Percentiles rank a stretch among this genome's conserved stretches.
Evolutionary conservation across 2,329 filamentous ascomycete species (phyloP).

Genomic region (Metarhizium anisopliae): DNA sequence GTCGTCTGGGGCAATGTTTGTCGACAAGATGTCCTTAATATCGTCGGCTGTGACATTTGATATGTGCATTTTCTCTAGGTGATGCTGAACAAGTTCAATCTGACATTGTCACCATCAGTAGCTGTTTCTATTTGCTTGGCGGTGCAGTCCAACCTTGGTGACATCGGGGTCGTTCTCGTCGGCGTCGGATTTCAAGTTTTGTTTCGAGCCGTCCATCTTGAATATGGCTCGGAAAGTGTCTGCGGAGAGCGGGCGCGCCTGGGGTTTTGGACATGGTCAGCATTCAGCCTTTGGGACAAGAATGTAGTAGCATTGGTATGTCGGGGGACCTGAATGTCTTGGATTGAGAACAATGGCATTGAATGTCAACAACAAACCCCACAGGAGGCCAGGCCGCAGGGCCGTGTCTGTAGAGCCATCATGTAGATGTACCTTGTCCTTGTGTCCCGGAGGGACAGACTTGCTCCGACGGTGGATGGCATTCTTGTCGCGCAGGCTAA

Average conservation of each 20-base stretch:
- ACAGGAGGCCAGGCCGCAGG: neutral
- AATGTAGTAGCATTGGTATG: neutral
- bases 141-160: conserved; percentile 17
- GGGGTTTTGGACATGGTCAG: neutral
- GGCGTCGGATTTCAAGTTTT: conserved; percentile 30
- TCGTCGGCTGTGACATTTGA: conserved; percentile 46
- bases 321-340: neutral
- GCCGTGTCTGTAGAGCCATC: conserved; percentile 5
- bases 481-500: conserved; percentile 61
- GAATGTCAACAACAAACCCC: neutral
- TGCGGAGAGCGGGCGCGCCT: conserved; percentile 44
- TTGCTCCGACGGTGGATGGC: conserved; percentile 43
- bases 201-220: conserved; percentile 49
- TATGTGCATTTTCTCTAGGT: conserved; percentile 34
- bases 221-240: conserved; percentile 57
- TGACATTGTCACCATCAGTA: conserved; percentile 13
- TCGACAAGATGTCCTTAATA: conserved; percentile 45
- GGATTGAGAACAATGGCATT: neutral
- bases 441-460: conserved; percentile 40
- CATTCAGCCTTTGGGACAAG: neutral
- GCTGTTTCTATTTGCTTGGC: neutral
- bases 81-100: conserved; percentile 32
- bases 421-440: conserved; percentile 35
- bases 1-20: conserved; percentile 59
- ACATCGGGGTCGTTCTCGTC: conserved; percentile 19